Evolutionary conservation across 371 early-diverging fungal species (phyloP).

Genomic region (Mortierella sp.): DNA sequence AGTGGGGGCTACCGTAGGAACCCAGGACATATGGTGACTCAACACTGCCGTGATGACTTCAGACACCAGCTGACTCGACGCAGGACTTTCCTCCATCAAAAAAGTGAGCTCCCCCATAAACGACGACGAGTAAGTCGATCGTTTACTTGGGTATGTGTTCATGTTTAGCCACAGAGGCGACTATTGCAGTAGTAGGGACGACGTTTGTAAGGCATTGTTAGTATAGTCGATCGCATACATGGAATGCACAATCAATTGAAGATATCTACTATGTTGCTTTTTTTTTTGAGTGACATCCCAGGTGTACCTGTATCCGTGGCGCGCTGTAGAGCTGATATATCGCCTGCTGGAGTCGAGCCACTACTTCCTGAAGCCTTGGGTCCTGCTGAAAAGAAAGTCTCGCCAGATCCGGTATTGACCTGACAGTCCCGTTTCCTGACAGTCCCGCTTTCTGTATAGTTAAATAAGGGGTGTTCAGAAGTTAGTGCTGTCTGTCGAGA

Average conservation of each 20-base stretch:
- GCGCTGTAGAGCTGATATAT: conserved; percentile 68
- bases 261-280: background rate
- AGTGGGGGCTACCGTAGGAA: conserved; percentile 72
- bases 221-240: background rate
- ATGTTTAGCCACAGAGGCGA: conserved; percentile 77
- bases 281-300: background rate
- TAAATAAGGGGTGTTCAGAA: background rate
- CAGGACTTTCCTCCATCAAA: conserved; percentile 59
- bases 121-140: conserved; percentile 62
- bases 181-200: conserved; percentile 35
- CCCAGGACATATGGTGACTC: conserved; percentile 75
- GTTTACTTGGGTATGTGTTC: conserved; percentile 72
- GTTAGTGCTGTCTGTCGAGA: background rate
- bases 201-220: background rate
- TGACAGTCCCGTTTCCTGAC: conserved; percentile 27
- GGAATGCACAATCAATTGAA: background rate
- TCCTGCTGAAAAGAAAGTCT: conserved; percentile 70
- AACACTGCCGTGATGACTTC: conserved; percentile 69
- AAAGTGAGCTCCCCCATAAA: conserved; percentile 66
- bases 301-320: conserved; percentile 72
- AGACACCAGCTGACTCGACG: conserved; percentile 59
- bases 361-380: conserved; percentile 62
- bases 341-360: conserved; percentile 65
- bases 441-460: conserved; percentile 39
- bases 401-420: conserved; percentile 54